These are phyloP conservation scores for Arxiozyma slooffiae DNA, from an alignment of 1,139 yeast species.

Conservation along the genomic window DNA sequence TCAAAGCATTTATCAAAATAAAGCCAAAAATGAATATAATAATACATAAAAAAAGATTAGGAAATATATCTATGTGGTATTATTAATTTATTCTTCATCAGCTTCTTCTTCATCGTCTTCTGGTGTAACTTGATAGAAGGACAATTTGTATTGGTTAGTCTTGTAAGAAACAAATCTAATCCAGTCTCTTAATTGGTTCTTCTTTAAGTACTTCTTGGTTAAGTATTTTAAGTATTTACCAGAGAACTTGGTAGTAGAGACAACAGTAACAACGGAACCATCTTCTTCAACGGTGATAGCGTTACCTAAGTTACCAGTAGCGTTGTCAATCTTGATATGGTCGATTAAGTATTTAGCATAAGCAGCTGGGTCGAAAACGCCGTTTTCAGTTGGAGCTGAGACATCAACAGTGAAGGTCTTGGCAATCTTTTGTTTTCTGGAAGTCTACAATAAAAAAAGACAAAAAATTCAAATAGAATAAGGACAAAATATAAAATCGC, in stretches of 20 bases:
- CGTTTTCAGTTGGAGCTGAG: slow-evolving; percentile 95
- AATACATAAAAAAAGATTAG: background rate
- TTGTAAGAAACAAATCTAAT: slow-evolving; percentile 96
- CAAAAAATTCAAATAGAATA: slow-evolving; percentile 1
- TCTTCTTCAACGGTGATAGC: slow-evolving; percentile 81
- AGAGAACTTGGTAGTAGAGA: slow-evolving; percentile 90
- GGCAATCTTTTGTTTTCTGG: slow-evolving; percentile 69
- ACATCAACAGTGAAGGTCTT: slow-evolving; percentile 94
- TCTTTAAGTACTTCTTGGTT: slow-evolving; percentile 99
- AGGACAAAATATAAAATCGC: background rate
- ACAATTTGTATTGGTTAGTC: slow-evolving; percentile 94
- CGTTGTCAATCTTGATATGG: slow-evolving; percentile 98
- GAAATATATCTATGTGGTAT: background rate
- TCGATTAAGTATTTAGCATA: slow-evolving; percentile 97
- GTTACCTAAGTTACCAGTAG: slow-evolving; percentile 94
- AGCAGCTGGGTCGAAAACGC: slow-evolving; percentile 95
- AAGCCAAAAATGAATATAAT: slow-evolving; percentile 1
- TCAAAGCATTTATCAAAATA: background rate
- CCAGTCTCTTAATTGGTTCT: slow-evolving; percentile 99
- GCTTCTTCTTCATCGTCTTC: slow-evolving; percentile 96
- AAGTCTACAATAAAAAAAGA: slow-evolving; percentile 39
- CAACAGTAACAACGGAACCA: slow-evolving; percentile 75
- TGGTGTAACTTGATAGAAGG: slow-evolving; percentile 98
- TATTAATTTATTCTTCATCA: slow-evolving; percentile 37
- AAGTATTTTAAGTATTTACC: slow-evolving; percentile 99